These are phyloP conservation scores for Ceratocystis huliohia DNA, from an alignment of 2,329 filamentous ascomycete genomes.

Conservation along the genomic window DNA sequence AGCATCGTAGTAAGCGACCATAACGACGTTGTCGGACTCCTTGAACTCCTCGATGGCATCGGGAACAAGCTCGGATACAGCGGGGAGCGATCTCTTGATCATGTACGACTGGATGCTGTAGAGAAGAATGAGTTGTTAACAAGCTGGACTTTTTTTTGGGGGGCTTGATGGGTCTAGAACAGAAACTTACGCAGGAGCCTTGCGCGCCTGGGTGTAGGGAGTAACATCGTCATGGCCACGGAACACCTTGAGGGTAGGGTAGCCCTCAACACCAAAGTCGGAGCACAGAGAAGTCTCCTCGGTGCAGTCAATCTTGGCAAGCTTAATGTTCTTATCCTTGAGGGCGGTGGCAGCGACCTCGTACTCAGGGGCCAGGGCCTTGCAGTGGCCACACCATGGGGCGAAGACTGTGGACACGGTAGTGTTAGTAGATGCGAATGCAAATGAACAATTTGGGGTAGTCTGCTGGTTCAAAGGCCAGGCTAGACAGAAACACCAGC, in stretches of 20 bases:
- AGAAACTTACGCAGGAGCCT: slow-evolving; percentile 56
- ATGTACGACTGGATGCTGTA: slow-evolving; percentile 66
- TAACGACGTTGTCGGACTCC: slow-evolving; percentile 89
- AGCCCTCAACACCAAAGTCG: slow-evolving; percentile 82
- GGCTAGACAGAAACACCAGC: too few species aligned
- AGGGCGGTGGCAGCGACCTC: slow-evolving; percentile 72
- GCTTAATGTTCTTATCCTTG: slow-evolving; percentile 76
- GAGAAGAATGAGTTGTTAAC: slow-evolving; percentile 8
- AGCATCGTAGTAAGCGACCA: slow-evolving; percentile 74
- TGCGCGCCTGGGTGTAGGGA: slow-evolving; percentile 80
- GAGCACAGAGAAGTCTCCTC: slow-evolving; percentile 87
- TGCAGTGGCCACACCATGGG: slow-evolving; percentile 97
- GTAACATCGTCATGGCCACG: slow-evolving; percentile 68
- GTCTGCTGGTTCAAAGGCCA: too few species aligned
- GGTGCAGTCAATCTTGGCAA: slow-evolving; percentile 89
- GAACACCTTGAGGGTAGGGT: slow-evolving; percentile 99
- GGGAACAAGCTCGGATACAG: slow-evolving; percentile 70
- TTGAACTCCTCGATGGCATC: slow-evolving; percentile 92
- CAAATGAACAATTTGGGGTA: too few species aligned
- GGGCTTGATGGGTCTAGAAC: not conserved
- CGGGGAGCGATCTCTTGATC: slow-evolving; percentile 93
- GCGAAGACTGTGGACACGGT: slow-evolving; percentile 57
- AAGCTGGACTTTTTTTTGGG: slow-evolving; percentile 9
- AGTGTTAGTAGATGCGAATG: not conserved
- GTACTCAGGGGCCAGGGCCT: slow-evolving; percentile 88